A percentile compares a stretch with the other conserved stretches of the same genome.
Conservation (phyloP, 345 rosid species). For the Combretum micranthum region DNA sequence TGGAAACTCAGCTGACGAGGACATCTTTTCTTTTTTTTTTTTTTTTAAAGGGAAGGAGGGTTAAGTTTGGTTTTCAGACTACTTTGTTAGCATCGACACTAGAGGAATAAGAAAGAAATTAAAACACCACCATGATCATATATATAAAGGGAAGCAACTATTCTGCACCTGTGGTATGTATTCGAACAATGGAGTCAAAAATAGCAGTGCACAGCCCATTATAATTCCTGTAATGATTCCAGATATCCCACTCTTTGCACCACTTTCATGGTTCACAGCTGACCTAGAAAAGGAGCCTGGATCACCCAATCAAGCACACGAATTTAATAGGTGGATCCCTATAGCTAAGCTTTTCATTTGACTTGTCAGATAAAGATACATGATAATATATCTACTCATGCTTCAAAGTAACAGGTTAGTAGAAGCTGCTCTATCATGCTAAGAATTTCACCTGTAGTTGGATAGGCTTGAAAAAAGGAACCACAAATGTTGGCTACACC, state of each 20-base stretch:
- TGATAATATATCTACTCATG: not conserved
- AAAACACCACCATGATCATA: too few relatives aligned
- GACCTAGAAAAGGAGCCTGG: slow-evolving; percentile 98
- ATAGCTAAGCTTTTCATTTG: too few relatives aligned
- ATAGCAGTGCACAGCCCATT: slow-evolving; percentile 79
- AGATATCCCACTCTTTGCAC: slow-evolving; percentile 86
- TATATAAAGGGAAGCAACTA: too few relatives aligned
- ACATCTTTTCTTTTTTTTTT: too few relatives aligned
- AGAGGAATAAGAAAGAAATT: too few relatives aligned
- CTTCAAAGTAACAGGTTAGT: not conserved
- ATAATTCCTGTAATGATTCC: slow-evolving; percentile 76
- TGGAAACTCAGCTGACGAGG: too few relatives aligned
- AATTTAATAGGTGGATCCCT: too few relatives aligned
- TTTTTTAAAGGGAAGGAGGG: too few relatives aligned
- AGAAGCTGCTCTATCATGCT: slow-evolving; percentile 11
- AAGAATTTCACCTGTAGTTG: slow-evolving; percentile 71
- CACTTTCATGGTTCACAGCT: slow-evolving; percentile 96
- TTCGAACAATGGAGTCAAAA: slow-evolving; percentile 78
- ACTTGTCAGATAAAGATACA: too few relatives aligned
- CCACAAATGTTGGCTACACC: slow-evolving; percentile 91
- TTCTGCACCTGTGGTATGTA: slow-evolving; percentile 76
- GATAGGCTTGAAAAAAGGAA: slow-evolving; percentile 83
- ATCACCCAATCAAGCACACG: not conserved
- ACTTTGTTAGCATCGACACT: too few relatives aligned
- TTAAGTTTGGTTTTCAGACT: too few relatives aligned